phyloP scores from a whole-genome alignment of 1,284 basidiomycete genomes.

The Leccinum fuscescens region DNA sequence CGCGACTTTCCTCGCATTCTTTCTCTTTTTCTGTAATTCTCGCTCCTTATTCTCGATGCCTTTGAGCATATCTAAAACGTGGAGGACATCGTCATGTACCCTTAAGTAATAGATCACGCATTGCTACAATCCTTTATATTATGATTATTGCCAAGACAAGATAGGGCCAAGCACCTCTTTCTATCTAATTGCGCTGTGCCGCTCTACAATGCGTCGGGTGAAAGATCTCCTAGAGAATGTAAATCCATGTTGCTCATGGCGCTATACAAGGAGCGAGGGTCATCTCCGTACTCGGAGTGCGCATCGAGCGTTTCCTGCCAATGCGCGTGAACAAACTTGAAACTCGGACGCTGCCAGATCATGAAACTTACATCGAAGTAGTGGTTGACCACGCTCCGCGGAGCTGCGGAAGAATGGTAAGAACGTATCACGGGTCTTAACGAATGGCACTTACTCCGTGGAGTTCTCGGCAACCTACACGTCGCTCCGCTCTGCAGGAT shows the following conservation, averaged over 20 bases:
- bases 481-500: conserved; percentile 84
- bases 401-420: conserved; percentile 52
- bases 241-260: conserved; percentile 57
- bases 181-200: background rate
- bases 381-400: conserved; percentile 83
- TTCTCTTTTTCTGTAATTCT: conserved; percentile 16
- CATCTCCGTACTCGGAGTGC: conserved; percentile 69
- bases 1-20: conserved; percentile 21
- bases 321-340: conserved; percentile 10
- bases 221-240: conserved; percentile 71
- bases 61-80: conserved; percentile 30
- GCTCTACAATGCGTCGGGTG: conserved; percentile 69
- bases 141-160: conserved; percentile 25
- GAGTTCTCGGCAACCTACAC: conserved; percentile 85
- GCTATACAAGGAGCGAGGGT: conserved; percentile 59
- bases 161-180: background rate
- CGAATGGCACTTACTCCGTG: conserved; percentile 58
- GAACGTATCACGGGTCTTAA: background rate
- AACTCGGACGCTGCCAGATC: background rate
- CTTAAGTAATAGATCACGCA: conserved; percentile 37
- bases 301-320: conserved; percentile 71
- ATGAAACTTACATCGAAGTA: conserved; percentile 81
- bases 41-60: conserved; percentile 14
- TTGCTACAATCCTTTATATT: conserved; percentile 34
- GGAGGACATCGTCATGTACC: conserved; percentile 40